Evolutionary conservation across 73 alveolate species (phyloP), one percentile per base, ranked within the genome.

Genomic region (Paramecium primaurelia): DNA sequence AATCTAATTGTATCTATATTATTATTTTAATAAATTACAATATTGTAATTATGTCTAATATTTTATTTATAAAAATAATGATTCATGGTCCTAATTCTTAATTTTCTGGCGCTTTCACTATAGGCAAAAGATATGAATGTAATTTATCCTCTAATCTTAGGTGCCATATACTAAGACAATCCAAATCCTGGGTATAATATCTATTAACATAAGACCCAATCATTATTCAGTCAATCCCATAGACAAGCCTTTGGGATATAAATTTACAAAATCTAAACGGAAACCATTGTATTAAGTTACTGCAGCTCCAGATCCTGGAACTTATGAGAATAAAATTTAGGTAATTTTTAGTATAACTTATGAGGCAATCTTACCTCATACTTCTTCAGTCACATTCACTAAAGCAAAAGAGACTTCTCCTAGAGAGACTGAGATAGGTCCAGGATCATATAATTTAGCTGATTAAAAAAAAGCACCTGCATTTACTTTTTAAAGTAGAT

Each of bases 41-140:
- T n/a, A 54, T 54, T 54, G 11, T 54, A n/a, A 54, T 54, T 54
- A 18, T 2, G 2, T 18, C 34, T 22, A 8, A 18, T 54, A 18
- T 16, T 54, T 54, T 54, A 54, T 54, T 54, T 18, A 36, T 42
- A 77, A 4, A 77, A 1, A 80, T 20, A 26, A 80, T 80, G 91
- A 80, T 40, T 80, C 91, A 80, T 25, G 91, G 91, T 28, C 91
- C 91, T 7, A 80, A 80, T 47, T 42, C 91, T 12, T 22, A 44
- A 44, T 80, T 80, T 47, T 49, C 47, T 11, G 91, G 91, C n/a
- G 91, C 91, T 10, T 80, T 42, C 26, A 32, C 91, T 16, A 44
- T 80, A 8, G 91, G 91, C 26, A 80, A 80, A 49, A 26, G 42
- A 32, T 42, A 80, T 14, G 58, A 44, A 80, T 26, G 91, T 80